Conservation (phyloP, 108 stramenopile genomes). For the Chaetoceros tenuissimus region DNA sequence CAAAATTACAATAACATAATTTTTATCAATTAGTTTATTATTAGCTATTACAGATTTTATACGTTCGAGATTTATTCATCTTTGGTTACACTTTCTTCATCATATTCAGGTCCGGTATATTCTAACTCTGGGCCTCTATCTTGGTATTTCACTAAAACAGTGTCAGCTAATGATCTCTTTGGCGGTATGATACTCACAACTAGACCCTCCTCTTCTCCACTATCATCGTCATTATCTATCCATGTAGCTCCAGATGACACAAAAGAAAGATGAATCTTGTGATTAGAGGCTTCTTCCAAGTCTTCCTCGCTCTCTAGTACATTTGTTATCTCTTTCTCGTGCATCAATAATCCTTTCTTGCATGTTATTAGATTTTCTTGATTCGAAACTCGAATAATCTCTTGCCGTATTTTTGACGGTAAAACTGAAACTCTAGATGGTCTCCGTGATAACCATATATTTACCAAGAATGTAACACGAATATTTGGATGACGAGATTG, state of each 20-base stretch:
- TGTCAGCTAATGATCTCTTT: constrained; percentile 4
- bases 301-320: constrained; percentile 12
- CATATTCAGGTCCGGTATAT: no score
- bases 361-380: not conserved
- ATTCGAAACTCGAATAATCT: not conserved
- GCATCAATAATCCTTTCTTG: not conserved
- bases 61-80: no score
- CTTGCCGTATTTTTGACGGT: constrained; percentile 19
- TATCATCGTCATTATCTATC: constrained; percentile 23
- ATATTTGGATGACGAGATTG: constrained; percentile 3
- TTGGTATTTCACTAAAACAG: constrained; percentile 19
- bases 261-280: constrained; percentile 44
- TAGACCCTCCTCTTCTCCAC: constrained; percentile 19
- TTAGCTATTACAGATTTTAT: no score
- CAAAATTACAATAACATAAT: no score
- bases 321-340: constrained; percentile 20
- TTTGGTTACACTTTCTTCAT: no score
- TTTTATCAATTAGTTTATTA: no score
- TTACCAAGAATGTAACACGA: constrained; percentile 86
- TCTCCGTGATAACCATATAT: constrained; percentile 62
- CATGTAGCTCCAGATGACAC: constrained; percentile 38
- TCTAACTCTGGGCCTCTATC: no score
- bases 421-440: constrained; percentile 46
- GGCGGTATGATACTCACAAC: constrained; percentile 35
- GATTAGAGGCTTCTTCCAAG: constrained; percentile 4